A percentile compares a stretch with the other conserved stretches of the same genome.
These are phyloP conservation scores for Neurospora terricola DNA, from an alignment of 495 filamentous ascomycete genomes.

Conservation along the genomic window DNA sequence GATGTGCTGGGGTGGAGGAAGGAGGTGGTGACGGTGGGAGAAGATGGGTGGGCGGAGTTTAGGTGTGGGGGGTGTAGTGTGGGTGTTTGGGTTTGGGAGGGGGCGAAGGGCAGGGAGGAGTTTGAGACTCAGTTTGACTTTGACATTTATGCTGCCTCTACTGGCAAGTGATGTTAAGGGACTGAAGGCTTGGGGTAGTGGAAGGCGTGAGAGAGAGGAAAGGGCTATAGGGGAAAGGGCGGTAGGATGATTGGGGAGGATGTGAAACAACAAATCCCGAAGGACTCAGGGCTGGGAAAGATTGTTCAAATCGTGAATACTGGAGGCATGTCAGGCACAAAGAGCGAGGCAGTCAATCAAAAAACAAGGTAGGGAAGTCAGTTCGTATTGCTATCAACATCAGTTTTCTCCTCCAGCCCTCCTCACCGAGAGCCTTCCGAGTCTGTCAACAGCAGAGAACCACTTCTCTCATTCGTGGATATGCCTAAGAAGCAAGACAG, in stretches of 20 bases:
- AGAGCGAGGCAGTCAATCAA: not conserved
- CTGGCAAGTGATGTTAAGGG: not conserved
- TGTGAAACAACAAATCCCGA: not conserved
- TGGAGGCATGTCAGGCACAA: not conserved
- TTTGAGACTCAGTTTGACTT: slow-evolving; percentile 22
- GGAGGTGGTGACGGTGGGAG: slow-evolving; percentile 39
- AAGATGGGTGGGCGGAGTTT: slow-evolving; percentile 47
- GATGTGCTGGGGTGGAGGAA: slow-evolving; percentile 44
- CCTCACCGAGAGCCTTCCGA: not conserved
- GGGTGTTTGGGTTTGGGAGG: slow-evolving; percentile 50
- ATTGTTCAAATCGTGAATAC: not conserved
- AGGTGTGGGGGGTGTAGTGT: slow-evolving; percentile 43
- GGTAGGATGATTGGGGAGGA: not conserved
- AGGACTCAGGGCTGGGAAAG: not conserved
- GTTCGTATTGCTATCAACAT: not conserved
- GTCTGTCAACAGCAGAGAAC: not conserved
- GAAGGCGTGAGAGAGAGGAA: not conserved
- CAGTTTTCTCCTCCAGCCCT: not conserved
- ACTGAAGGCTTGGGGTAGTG: not conserved
- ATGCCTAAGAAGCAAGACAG: not conserved
- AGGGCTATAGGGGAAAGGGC: not conserved
- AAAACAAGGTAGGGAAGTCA: not conserved
- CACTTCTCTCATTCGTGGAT: not conserved
- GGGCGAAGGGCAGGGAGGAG: slow-evolving; percentile 40
- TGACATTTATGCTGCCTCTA: not conserved